These are phyloP conservation scores for Amanita rimosa DNA, from an alignment of 768 basidiomycete species.

Conservation along the genomic window DNA sequence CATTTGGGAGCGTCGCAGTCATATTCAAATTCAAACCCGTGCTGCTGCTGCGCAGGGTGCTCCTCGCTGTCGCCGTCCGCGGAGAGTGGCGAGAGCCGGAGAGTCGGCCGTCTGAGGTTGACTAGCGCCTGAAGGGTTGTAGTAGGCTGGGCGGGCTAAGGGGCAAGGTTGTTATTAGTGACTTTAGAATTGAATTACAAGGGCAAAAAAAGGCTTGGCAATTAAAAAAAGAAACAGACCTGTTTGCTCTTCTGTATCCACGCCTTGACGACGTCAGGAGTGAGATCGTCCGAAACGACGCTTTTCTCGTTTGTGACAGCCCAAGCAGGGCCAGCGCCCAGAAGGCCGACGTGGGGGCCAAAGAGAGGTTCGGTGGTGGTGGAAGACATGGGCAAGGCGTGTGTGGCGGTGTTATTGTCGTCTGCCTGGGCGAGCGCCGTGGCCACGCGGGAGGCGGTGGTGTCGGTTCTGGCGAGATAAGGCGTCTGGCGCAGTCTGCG, in stretches of 20 bases:
- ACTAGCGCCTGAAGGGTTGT: conserved; percentile 92
- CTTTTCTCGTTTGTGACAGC: conserved; percentile 54
- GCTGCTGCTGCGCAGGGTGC: conserved; percentile 44
- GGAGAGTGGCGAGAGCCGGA: conserved; percentile 61
- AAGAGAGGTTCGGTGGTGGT: conserved; percentile 73
- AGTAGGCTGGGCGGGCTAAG: conserved; percentile 68
- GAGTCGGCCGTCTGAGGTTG: conserved; percentile 85
- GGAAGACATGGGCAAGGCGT: neutral
- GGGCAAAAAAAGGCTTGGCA: too few species aligned
- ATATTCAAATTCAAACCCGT: conserved; percentile 84
- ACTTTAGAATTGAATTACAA: neutral
- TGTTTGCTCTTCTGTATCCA: conserved; percentile 89
- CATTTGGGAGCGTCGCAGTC: conserved; percentile 87
- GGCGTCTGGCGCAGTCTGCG: conserved; percentile 39
- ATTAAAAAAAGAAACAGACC: conserved; percentile 16
- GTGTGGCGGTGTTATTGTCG: conserved; percentile 11
- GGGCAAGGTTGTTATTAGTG: neutral
- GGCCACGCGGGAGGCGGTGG: conserved; percentile 34
- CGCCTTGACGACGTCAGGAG: conserved; percentile 65
- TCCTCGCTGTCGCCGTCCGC: conserved; percentile 19
- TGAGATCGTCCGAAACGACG: conserved; percentile 55
- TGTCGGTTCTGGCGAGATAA: conserved; percentile 40
- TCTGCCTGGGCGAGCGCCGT: conserved; percentile 34
- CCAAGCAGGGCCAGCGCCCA: conserved; percentile 62
- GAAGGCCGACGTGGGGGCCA: conserved; percentile 82